Conservation (phyloP, 176 grass and related monocot genomes). For the Olyra latifolia region DNA sequence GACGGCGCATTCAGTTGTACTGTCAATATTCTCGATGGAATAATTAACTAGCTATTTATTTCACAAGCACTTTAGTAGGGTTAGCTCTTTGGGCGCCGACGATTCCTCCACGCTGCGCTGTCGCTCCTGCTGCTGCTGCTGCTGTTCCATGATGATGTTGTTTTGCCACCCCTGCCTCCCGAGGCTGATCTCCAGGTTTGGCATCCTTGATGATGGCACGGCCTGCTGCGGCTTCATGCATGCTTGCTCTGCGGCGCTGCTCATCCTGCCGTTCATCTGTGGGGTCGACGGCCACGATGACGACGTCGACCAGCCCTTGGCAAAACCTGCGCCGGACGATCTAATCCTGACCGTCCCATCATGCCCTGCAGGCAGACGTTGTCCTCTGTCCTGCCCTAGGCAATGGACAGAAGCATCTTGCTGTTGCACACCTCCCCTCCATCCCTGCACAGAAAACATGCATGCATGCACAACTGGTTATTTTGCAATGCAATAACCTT, state of each 20-base stretch:
- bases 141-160: conserved; percentile 33
- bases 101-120: conserved; percentile 36
- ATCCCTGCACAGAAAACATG: conserved; percentile 28
- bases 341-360: conserved; percentile 13
- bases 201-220: conserved; percentile 36
- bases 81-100: conserved; percentile 51
- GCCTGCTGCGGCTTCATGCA: conserved; percentile 25
- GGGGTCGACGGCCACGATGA: conserved; percentile 3
- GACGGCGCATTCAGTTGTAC: not conserved
- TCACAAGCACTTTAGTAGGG: conserved; percentile 65
- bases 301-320: conserved; percentile 17
- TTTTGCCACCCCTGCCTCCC: conserved; percentile 86
- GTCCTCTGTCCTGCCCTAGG: conserved; percentile 22
- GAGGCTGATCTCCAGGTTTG: conserved; percentile 85
- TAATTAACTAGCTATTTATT: not conserved
- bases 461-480: conserved; percentile 11
- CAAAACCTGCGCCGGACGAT: conserved; percentile 24
- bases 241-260: conserved; percentile 24
- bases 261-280: conserved; percentile 1
- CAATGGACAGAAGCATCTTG: conserved; percentile 18
- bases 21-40: not conserved
- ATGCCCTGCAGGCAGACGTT: not conserved
- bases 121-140: conserved; percentile 33
- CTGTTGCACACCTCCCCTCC: conserved; percentile 25
- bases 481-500: not conserved